Base-by-base conservation (phyloP, 495 filamentous ascomycete genomes). In the Penicillium psychrofluorescens region DNA sequence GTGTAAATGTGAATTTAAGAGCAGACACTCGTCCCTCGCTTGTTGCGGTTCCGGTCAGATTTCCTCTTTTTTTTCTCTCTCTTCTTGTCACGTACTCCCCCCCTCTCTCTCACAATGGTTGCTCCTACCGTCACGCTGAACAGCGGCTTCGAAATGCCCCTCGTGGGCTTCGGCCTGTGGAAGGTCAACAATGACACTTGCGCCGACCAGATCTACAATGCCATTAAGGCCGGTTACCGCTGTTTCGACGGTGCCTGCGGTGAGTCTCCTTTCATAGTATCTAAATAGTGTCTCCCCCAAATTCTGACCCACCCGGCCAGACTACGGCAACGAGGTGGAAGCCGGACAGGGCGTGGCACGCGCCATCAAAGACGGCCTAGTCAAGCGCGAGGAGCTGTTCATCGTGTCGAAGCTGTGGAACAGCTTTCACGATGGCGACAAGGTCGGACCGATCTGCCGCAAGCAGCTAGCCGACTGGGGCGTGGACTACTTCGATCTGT, bases 371-470 rank as follows among this genome's bases (percentile, higher is more conserved):
- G 88, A 95, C 10, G 88, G 88, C 32, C 59, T 94, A 39, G 88
- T 92, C 54, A 90, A 82, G 70, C 85, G 89, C 45, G 76, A 81
- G 61, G 88, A 95, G 29, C 84, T 94, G 64, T 95, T 95, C 78
- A 78, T 95, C 59, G 86, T 88, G 43, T 88, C 85, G 56, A 95
- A 95, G 73, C 80, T 95, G 41, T 95, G 89, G 89, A 90, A 90
- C 73, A 81, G 78, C 59, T 92, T 88, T 77, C 86, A 90, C 70
- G 83, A 88, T 39, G 72, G 65, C 45, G 77, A 86, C 48, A 73
- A 74, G 47, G 86, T 90, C 46, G 81, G 82, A 68, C 81, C 82
- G 30, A 87, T 88, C 49, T 71, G 69, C 64, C 74, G 71, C 53
- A 84, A 83, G 60, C 87, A 90, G 58, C 76, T 90, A 9, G 66